Conservation (phyloP, 805 yeast genomes). For the Metschnikowia matae region DNA sequence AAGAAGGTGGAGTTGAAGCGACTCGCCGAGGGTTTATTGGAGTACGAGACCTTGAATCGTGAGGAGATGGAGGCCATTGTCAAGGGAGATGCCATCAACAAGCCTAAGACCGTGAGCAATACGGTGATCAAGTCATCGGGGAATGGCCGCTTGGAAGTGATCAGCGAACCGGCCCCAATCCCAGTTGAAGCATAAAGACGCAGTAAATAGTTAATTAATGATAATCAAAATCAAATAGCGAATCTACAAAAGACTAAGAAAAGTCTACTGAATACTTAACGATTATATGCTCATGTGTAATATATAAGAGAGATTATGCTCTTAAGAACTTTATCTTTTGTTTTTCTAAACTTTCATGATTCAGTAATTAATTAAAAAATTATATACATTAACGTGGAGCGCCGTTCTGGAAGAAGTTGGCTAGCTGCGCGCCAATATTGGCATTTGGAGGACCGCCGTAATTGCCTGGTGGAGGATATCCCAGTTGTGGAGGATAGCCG, state of each 20-base stretch:
- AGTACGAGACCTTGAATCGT: slow-evolving; percentile 89
- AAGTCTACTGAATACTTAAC: no score
- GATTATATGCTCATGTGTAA: no score
- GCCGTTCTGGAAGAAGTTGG: slow-evolving; percentile 33
- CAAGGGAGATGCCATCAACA: slow-evolving; percentile 69
- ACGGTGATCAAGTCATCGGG: slow-evolving; percentile 45
- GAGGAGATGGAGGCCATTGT: slow-evolving; percentile 88
- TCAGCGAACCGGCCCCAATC: slow-evolving; percentile 15
- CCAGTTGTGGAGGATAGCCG: slow-evolving; percentile 9
- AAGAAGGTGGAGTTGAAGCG: slow-evolving; percentile 71
- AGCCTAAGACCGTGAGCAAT: slow-evolving; percentile 67
- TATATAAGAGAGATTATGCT: no score
- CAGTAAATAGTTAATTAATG: slow-evolving; percentile 2
- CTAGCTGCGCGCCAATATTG: slow-evolving; percentile 37
- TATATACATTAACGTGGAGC: slow-evolving; percentile 6
- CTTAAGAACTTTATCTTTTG: no score
- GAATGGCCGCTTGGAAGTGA: slow-evolving; percentile 18
- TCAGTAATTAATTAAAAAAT: neutral
- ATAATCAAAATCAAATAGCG: neutral
- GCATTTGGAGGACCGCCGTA: slow-evolving; percentile 20
- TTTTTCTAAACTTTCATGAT: neutral
- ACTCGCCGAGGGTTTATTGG: slow-evolving; percentile 87
- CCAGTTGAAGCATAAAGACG: slow-evolving; percentile 17
- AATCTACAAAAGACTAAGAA: no score
- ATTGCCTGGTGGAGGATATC: slow-evolving; percentile 9